phyloP scores from a whole-genome alignment of 2,329 filamentous ascomycete species.

The Microsporum audouinii region DNA sequence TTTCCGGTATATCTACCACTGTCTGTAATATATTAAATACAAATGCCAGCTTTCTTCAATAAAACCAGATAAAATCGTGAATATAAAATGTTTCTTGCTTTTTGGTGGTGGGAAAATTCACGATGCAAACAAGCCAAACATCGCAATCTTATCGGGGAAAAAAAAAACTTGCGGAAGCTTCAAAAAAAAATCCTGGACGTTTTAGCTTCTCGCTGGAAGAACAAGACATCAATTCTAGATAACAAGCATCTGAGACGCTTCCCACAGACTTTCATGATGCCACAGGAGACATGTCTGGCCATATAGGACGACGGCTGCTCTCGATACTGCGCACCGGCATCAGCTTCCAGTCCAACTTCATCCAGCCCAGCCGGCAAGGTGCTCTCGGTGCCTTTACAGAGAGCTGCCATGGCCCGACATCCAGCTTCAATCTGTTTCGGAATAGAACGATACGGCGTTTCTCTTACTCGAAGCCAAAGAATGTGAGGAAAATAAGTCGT shows the following conservation, averaged over 20 bases:
- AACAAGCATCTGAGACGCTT: neutral
- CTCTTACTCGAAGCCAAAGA: conserved; percentile 18
- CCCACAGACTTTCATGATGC: conserved; percentile 31
- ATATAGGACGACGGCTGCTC: conserved; percentile 38
- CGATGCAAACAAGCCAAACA: conserved; percentile 29
- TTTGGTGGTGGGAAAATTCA: conserved; percentile 20
- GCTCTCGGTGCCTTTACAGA: neutral
- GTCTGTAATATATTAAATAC: neutral
- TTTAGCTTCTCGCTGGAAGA: neutral
- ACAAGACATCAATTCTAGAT: neutral
- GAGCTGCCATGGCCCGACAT: neutral
- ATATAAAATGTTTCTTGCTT: neutral
- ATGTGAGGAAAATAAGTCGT: conserved; percentile 35
- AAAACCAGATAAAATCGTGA: neutral
- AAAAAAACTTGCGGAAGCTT: neutral
- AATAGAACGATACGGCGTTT: conserved; percentile 9
- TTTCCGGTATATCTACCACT: conserved; percentile 7
- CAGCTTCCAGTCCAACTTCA: conserved; percentile 5
- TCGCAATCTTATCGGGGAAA: neutral
- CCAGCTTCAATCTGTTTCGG: neutral
- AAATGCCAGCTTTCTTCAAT: neutral
- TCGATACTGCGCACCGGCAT: conserved; percentile 31
- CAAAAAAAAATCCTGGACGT: neutral
- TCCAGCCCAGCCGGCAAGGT: neutral
- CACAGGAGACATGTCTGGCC: conserved; percentile 35